Evolutionary conservation across 306 rosid species (phyloP).

Genomic region (Ceratonia siliqua): DNA sequence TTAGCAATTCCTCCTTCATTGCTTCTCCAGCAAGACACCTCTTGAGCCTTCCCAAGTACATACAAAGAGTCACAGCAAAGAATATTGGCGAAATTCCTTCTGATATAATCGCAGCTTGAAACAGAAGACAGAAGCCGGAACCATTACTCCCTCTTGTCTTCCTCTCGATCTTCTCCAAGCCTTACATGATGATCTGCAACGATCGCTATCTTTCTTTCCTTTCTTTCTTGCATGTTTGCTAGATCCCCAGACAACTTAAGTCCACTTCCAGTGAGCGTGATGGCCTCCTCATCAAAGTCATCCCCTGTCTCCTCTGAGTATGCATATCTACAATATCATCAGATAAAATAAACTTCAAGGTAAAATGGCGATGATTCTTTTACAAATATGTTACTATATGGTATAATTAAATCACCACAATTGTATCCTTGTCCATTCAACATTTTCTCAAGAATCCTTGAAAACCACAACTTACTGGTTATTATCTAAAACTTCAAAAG

Average conservation of each 20-base stretch:
- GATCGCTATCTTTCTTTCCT: constrained; percentile 49
- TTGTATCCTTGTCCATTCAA: too few species aligned
- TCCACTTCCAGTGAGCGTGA: constrained; percentile 50
- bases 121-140: neutral
- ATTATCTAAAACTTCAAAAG: neutral
- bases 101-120: neutral
- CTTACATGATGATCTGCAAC: constrained; percentile 52
- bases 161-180: constrained; percentile 56
- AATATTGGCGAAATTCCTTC: neutral
- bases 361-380: too few species aligned
- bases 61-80: constrained; percentile 9
- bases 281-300: constrained; percentile 61
- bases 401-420: too few species aligned
- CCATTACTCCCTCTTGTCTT: constrained; percentile 57
- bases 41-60: constrained; percentile 13
- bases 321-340: constrained; percentile 50
- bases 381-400: too few species aligned
- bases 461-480: neutral
- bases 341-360: neutral
- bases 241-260: constrained; percentile 59
- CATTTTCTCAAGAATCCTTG: too few species aligned
- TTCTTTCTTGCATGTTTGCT: constrained; percentile 52
- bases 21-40: too few species aligned
- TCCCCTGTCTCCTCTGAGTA: constrained; percentile 62
- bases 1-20: constrained; percentile 13